Evolutionary conservation across 1,284 basidiomycete genomes (phyloP), one percentile per base, ranked within the genome.

Genomic region (Schizophyllum amplum): DNA sequence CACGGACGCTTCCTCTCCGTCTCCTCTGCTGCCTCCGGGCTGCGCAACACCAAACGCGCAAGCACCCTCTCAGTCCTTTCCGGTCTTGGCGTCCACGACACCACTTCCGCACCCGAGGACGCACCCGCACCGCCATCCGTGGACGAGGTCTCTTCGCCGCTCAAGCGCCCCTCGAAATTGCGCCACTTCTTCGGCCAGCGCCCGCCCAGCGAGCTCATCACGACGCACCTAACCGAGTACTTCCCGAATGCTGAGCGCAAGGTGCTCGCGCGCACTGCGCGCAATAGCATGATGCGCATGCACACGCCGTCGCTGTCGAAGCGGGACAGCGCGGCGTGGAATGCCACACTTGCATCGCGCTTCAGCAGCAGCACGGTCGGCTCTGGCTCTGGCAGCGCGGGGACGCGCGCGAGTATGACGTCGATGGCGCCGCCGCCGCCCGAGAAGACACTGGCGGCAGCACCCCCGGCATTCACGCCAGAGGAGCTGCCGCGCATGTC

Each of bases 161-260:
- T 68, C 57, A 84, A 82, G 64, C 75, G 76, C 5, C 82, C 84
- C 5, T 81, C 79, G 26, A 90, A 88, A 69, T 75, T 98, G 60
- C 92, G 94, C 71, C 96, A 95, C 78, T 99, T 99, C 79, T 96
- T 98, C 65, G 97, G 96, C 9, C 96, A 98, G 67, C 89, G 97
- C 51, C 97, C 97, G 0, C 94, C 97, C 0, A 93, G 89, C 68
- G 96, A 99, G 70, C 83, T 99, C 63, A 99, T 99, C 73, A 93
- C 94, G 26, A 96, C 82, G n/a, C 94, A 99, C 68, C 72, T 99
- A 49, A 86, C 90, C 21, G 95, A 98, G 59, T 99, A 92, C 76
- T 99, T 99, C 83, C 97, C 96, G 1, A 82, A 83, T 59, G 89
- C 93, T 1, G 92, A 97, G 73, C 93, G 90, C 73, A 93, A 89